Evolutionary conservation across 768 basidiomycete species (phyloP).

Genomic region (Exidia glandulosa): DNA sequence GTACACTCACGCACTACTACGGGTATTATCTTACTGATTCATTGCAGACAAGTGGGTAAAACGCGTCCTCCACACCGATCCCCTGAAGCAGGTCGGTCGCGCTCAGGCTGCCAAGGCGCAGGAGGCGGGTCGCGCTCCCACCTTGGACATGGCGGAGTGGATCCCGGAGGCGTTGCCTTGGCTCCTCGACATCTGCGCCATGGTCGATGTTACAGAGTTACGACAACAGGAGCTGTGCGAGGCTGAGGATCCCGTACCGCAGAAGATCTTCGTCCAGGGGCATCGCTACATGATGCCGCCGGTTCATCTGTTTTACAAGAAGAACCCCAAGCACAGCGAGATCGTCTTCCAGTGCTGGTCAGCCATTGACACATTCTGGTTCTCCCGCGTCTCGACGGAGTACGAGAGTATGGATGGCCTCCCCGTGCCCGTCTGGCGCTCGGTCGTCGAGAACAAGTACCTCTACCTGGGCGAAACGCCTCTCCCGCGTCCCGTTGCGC

Average conservation of each 20-base stretch:
- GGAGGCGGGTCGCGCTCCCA: too few species aligned
- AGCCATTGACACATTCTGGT: not conserved
- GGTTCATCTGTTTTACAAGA: not conserved
- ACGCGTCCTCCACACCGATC: not conserved
- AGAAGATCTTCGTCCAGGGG: not conserved
- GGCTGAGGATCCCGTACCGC: not conserved
- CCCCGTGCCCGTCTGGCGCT: not conserved
- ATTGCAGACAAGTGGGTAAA: not conserved
- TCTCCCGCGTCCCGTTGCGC: too few species aligned
- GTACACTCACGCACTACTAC: too few species aligned
- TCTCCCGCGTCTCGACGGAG: not conserved
- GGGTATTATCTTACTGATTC: too few species aligned
- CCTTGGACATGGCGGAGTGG: not conserved
- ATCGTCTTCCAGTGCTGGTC: not conserved
- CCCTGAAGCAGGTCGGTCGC: not conserved
- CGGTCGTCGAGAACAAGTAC: not conserved
- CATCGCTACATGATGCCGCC: not conserved
- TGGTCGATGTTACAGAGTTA: not conserved
- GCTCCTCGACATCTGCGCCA: not conserved
- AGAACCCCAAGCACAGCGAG: not conserved
- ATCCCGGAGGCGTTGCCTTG: not conserved
- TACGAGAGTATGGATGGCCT: not conserved
- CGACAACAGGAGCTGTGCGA: not conserved
- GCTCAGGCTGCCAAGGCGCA: too few species aligned
- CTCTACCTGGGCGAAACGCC: too few species aligned